phyloP scores from a whole-genome alignment of 805 yeast species.

The Torulaspora gathmanii region DNA sequence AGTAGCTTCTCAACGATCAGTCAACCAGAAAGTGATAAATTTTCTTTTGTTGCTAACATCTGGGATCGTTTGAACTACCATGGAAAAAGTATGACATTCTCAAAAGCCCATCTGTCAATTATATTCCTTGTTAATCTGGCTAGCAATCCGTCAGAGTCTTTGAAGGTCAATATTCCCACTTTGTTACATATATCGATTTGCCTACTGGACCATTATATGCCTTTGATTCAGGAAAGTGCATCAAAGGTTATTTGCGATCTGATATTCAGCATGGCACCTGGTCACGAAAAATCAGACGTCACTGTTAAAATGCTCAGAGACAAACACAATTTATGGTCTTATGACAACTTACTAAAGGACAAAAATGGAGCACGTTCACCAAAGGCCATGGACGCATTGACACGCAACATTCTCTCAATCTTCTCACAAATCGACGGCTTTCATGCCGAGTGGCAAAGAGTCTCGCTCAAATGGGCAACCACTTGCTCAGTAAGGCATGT shows the following conservation, averaged over 20 bases:
- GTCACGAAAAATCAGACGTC: constrained; percentile 49
- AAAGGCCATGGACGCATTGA: constrained; percentile 70
- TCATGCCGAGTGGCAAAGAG: constrained; percentile 80
- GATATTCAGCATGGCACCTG: constrained; percentile 55
- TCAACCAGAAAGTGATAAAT: constrained; percentile 37
- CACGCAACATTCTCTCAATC: constrained; percentile 56
- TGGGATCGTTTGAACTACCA: constrained; percentile 50
- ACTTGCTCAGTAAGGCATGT: constrained; percentile 95
- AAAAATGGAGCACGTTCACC: constrained; percentile 82
- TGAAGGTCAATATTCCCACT: constrained; percentile 59
- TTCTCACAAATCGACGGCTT: constrained; percentile 49
- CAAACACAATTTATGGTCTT: constrained; percentile 62
- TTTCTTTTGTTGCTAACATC: constrained; percentile 76
- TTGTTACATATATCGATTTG: constrained; percentile 76
- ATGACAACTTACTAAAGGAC: constrained; percentile 77
- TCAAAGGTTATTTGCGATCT: constrained; percentile 67
- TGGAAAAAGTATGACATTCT: constrained; percentile 70
- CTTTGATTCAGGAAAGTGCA: constrained; percentile 80
- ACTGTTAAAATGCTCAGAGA: constrained; percentile 56
- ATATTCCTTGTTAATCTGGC: constrained; percentile 80
- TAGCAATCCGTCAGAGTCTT: constrained; percentile 58
- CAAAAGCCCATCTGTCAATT: constrained; percentile 81
- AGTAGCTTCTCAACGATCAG: constrained; percentile 40
- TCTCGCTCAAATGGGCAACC: constrained; percentile 89
- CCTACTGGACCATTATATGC: constrained; percentile 80